These are phyloP conservation scores for Drosera spatulata DNA, from an alignment of 179 eudicot genomes.

Conservation along the genomic window DNA sequence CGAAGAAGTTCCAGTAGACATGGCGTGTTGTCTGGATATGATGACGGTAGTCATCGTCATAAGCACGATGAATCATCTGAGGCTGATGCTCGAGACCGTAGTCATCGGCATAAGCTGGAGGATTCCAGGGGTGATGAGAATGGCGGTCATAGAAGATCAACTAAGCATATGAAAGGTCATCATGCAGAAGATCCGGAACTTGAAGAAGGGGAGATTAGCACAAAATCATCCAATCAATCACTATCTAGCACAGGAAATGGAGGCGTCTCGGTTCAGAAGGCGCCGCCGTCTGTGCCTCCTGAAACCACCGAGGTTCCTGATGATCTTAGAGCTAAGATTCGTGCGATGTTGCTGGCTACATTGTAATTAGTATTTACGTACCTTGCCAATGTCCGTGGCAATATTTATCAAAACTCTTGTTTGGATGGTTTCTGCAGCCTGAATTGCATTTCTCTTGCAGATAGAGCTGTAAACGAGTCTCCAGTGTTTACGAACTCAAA, in stretches of 20 bases:
- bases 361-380: slow-evolving; percentile 10
- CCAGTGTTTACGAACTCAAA: too few relatives aligned
- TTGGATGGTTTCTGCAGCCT: too few relatives aligned
- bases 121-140: slow-evolving; percentile 8
- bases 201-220: slow-evolving; percentile 83
- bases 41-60: not conserved
- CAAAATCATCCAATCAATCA: slow-evolving; percentile 47
- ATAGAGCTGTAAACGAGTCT: too few relatives aligned
- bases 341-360: slow-evolving; percentile 88
- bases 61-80: slow-evolving; percentile 20
- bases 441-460: too few relatives aligned
- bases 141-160: slow-evolving; percentile 17
- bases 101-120: slow-evolving; percentile 12
- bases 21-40: not conserved
- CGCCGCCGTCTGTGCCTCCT: slow-evolving; percentile 41
- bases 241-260: slow-evolving; percentile 24
- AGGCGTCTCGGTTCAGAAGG: slow-evolving; percentile 11
- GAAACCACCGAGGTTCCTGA: slow-evolving; percentile 67
- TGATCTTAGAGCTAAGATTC: slow-evolving; percentile 90
- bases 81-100: slow-evolving; percentile 18
- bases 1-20: not conserved
- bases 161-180: slow-evolving; percentile 23
- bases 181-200: slow-evolving; percentile 38
- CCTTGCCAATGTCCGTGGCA: too few relatives aligned
- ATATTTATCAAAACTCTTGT: too few relatives aligned